Base-by-base conservation (phyloP, 148 eudicot species). In the Chenopodium suecicum region DNA sequence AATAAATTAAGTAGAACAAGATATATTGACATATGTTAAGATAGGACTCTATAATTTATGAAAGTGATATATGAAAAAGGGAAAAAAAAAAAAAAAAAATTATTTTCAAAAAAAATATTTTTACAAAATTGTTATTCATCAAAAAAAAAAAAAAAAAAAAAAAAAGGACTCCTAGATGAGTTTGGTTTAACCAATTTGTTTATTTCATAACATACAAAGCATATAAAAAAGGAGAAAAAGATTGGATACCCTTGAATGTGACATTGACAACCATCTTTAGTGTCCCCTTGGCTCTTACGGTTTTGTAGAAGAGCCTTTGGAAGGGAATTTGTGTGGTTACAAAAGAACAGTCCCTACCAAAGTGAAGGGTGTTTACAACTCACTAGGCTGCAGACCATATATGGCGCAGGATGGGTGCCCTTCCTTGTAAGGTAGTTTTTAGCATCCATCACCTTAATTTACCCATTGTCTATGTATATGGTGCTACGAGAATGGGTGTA, bases 211-310 rank as follows among this genome's bases (percentile, higher is more conserved):
- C 70, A 67, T 47, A 23, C 80, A 78, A 66, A 64, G 11, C 0
- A 77, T 41, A 48, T 47, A 9, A 6, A 72, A 72, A 56, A 14
- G 4, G 22, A 11, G 48, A 46, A 68, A 68, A 11, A 27, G 68
- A 78, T 8, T 14, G 80, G 73, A 69, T 78, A 23, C 64, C 44
- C 73, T 47, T 78, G 31, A 44, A 78, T 10, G 31, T 68, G 81
- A 78, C 47, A 68, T 78, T 78, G 81, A 78, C 81, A 78, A 78
- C 81, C 81, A 78, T 78, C 74, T 78, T n/a, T 50, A 52, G 74
- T 78, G 81, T 78, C 65, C 81, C 74, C 81, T 78, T 78, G 81
- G 81, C 73, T 67, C 65, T 50, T 78, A 32, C 71, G 65, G 65
- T 31, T 62, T 78, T 78, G 81, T 78, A 68, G 74, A 78, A 72